These are phyloP conservation scores for Lachancea mirantina DNA, from an alignment of 805 yeast genomes.

Conservation along the genomic window DNA sequence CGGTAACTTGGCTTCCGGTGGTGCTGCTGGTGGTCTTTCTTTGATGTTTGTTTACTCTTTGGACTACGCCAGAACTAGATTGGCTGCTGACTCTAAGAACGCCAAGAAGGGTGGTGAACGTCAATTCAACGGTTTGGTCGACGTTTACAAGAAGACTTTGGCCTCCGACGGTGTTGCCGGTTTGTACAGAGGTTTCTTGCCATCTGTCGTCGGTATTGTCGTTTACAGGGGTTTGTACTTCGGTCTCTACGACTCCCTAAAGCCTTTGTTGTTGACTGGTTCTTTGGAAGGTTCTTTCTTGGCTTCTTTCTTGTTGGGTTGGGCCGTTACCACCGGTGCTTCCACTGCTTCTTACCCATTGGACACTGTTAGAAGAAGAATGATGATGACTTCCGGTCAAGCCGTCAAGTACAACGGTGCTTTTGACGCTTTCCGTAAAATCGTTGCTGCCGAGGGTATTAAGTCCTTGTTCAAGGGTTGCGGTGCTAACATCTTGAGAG, in stretches of 20 bases:
- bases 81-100: conserved; percentile 96
- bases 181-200: conserved; percentile 98
- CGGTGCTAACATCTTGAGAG: conserved; percentile 99
- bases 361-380: conserved; percentile 99
- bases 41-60: conserved; percentile 90
- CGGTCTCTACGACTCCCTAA: conserved; percentile 94
- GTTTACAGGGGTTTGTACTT: conserved; percentile 99
- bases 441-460: conserved; percentile 95
- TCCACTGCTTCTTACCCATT: conserved; percentile 98
- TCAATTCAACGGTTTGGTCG: conserved; percentile 94
- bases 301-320: conserved; percentile 93
- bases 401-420: conserved; percentile 96
- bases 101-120: conserved; percentile 81
- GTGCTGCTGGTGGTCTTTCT: conserved; percentile 96
- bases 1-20: conserved; percentile 99
- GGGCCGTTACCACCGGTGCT: conserved; percentile 98
- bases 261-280: conserved; percentile 92
- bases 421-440: conserved; percentile 83
- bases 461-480: conserved; percentile 95
- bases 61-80: conserved; percentile 98
- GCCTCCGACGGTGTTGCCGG: conserved; percentile 97
- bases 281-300: conserved; percentile 89
- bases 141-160: conserved; percentile 92
- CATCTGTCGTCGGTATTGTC: conserved; percentile 94
- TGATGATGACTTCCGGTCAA: conserved; percentile 99